These are phyloP conservation scores for Bassia scoparia DNA, from an alignment of 148 eudicot species.

Conservation along the genomic window DNA sequence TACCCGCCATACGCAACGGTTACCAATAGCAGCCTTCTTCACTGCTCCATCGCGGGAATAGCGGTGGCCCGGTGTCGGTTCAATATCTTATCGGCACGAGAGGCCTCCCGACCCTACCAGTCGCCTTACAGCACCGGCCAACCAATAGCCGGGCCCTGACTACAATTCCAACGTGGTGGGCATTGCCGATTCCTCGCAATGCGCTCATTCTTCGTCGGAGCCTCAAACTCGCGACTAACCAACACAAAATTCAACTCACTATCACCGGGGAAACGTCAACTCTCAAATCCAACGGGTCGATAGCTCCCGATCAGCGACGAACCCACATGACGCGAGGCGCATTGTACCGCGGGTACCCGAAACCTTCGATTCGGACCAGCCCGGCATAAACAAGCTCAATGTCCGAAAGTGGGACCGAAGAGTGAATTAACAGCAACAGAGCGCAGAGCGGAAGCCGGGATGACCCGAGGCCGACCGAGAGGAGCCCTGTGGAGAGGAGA, in stretches of 20 bases:
- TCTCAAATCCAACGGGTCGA: slow-evolving; percentile 61
- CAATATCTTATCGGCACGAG: slow-evolving; percentile 81
- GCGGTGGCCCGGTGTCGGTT: slow-evolving; percentile 74
- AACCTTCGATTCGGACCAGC: slow-evolving; percentile 73
- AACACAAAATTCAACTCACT: slow-evolving; percentile 59
- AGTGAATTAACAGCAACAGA: slow-evolving; percentile 82
- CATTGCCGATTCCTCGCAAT: slow-evolving; percentile 67
- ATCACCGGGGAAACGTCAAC: slow-evolving; percentile 47
- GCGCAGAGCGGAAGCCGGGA: slow-evolving; percentile 90
- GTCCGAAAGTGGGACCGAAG: slow-evolving; percentile 38
- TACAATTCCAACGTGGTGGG: slow-evolving; percentile 76
- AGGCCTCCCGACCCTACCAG: slow-evolving; percentile 61
- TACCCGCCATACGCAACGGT: slow-evolving; percentile 95
- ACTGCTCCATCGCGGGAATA: slow-evolving; percentile 89
- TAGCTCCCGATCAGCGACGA: slow-evolving; percentile 63
- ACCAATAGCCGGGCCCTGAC: slow-evolving; percentile 85
- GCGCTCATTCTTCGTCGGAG: slow-evolving; percentile 96
- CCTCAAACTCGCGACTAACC: slow-evolving; percentile 83
- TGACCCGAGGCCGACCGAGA: slow-evolving; percentile 75
- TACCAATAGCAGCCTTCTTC: slow-evolving; percentile 71
- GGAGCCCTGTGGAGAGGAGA: slow-evolving; percentile 74
- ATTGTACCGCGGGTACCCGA: slow-evolving; percentile 90
- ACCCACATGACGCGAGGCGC: slow-evolving; percentile 87
- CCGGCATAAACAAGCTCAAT: slow-evolving; percentile 71
- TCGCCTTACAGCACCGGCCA: slow-evolving; percentile 73